Conservation (phyloP, 352 stramenopile species). For the Pseudoperonospora humuli region DNA sequence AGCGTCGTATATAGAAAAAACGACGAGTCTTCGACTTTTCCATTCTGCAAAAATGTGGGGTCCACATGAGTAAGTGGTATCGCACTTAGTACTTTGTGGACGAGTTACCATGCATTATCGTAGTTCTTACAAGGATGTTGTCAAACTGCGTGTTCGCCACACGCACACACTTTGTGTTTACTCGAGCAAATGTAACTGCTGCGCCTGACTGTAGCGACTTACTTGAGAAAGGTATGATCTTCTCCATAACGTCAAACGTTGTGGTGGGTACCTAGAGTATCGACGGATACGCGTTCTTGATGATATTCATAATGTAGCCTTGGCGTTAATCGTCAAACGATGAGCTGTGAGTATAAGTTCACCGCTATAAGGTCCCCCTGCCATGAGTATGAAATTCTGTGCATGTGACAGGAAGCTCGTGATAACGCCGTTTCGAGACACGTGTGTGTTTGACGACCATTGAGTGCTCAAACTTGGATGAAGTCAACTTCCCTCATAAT, state of each 20-base stretch:
- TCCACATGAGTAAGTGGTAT: too few species aligned
- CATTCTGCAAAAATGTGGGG: too few species aligned
- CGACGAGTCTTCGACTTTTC: too few species aligned
- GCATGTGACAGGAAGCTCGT: conserved; percentile 78
- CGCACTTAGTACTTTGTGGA: too few species aligned
- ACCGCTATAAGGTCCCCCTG: conserved; percentile 57
- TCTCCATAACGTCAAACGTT: conserved; percentile 75
- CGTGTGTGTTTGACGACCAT: conserved; percentile 88
- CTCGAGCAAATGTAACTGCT: conserved; percentile 20
- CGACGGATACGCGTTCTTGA: conserved; percentile 44
- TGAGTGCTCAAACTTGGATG: conserved; percentile 62
- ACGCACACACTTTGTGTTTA: conserved; percentile 63
- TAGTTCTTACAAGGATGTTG: conserved; percentile 46
- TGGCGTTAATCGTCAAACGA: conserved; percentile 67
- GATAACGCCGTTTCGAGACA: conserved; percentile 87
- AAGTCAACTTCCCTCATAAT: conserved; percentile 79
- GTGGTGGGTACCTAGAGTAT: conserved; percentile 73
- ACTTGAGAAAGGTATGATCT: conserved; percentile 75
- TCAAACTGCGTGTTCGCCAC: conserved; percentile 86
- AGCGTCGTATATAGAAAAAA: too few species aligned
- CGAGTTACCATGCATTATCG: too few species aligned
- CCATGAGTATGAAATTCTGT: conserved; percentile 64
- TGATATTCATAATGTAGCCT: conserved; percentile 72
- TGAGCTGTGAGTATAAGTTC: conserved; percentile 82
- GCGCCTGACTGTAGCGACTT: background rate